Conservation (phyloP, 1,284 basidiomycete species). For the Marasmius tenuissimus region DNA sequence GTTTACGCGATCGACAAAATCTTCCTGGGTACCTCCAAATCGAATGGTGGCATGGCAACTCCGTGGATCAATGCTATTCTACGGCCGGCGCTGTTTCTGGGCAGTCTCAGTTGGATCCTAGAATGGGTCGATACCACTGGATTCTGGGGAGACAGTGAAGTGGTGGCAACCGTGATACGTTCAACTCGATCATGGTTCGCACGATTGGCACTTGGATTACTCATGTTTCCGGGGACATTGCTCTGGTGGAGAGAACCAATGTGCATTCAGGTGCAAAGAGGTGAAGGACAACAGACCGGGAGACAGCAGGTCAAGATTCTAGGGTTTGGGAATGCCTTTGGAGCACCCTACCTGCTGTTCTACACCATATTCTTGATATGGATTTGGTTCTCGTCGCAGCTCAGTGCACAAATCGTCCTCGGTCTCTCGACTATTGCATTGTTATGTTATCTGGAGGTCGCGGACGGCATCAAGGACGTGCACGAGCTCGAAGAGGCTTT, state of each 20-base stretch:
- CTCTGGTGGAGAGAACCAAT: slow-evolving; percentile 75
- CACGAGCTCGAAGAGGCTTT: slow-evolving; percentile 54
- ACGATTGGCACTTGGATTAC: slow-evolving; percentile 51
- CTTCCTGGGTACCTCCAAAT: slow-evolving; percentile 68
- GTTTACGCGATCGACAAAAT: slow-evolving; percentile 62
- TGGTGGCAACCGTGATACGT: slow-evolving; percentile 39
- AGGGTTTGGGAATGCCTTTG: slow-evolving; percentile 90
- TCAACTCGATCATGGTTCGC: slow-evolving; percentile 62
- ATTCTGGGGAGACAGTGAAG: slow-evolving; percentile 40
- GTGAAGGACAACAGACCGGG: slow-evolving; percentile 17
- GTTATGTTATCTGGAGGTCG: slow-evolving; percentile 72
- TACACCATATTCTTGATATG: slow-evolving; percentile 66
- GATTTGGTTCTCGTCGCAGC: slow-evolving; percentile 71
- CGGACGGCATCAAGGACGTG: slow-evolving; percentile 80
- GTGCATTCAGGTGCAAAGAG: slow-evolving; percentile 44
- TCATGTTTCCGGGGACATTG: slow-evolving; percentile 52
- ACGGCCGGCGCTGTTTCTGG: slow-evolving; percentile 56
- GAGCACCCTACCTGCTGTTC: slow-evolving; percentile 85
- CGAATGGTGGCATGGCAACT: slow-evolving; percentile 71
- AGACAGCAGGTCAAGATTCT: slow-evolving; percentile 62
- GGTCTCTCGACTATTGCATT: slow-evolving; percentile 63
- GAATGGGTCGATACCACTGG: slow-evolving; percentile 73
- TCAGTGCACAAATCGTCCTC: slow-evolving; percentile 82
- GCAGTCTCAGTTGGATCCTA: slow-evolving; percentile 71
- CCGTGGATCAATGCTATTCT: slow-evolving; percentile 64